These are phyloP conservation scores for Salix purpurea DNA, from an alignment of 345 rosid species.

Conservation along the genomic window DNA sequence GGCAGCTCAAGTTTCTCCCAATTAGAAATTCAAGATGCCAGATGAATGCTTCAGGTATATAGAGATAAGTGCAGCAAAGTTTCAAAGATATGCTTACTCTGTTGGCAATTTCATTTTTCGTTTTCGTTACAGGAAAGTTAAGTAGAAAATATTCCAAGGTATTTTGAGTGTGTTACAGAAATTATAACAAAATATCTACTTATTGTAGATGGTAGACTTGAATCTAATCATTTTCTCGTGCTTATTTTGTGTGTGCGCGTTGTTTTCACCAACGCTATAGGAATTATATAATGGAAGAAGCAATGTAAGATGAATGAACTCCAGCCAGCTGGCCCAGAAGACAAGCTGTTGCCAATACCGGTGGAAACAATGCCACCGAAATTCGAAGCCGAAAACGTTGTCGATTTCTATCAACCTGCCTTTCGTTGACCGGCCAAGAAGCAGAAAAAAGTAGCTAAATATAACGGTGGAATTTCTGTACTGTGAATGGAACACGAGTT, in stretches of 20 bases:
- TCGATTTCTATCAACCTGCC: not conserved
- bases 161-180: no score
- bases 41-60: slow-evolving; percentile 7
- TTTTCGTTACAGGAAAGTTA: no score
- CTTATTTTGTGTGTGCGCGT: no score
- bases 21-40: slow-evolving; percentile 22
- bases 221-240: no score
- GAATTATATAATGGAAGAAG: no score
- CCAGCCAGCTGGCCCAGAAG: not conserved
- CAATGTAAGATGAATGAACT: not conserved
- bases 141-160: no score
- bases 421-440: not conserved
- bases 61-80: not conserved
- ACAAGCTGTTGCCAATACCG: not conserved
- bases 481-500: not conserved
- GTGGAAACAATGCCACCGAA: not conserved
- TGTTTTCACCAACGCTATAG: no score
- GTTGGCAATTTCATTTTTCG: not conserved
- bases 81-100: not conserved
- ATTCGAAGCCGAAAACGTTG: not conserved
- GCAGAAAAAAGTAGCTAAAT: not conserved
- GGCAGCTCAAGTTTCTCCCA: slow-evolving; percentile 27
- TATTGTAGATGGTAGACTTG: no score
- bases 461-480: not conserved
- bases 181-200: no score